These are phyloP conservation scores for Xylaria sp. DNA, from an alignment of 2,329 filamentous ascomycete genomes.

Conservation along the genomic window DNA sequence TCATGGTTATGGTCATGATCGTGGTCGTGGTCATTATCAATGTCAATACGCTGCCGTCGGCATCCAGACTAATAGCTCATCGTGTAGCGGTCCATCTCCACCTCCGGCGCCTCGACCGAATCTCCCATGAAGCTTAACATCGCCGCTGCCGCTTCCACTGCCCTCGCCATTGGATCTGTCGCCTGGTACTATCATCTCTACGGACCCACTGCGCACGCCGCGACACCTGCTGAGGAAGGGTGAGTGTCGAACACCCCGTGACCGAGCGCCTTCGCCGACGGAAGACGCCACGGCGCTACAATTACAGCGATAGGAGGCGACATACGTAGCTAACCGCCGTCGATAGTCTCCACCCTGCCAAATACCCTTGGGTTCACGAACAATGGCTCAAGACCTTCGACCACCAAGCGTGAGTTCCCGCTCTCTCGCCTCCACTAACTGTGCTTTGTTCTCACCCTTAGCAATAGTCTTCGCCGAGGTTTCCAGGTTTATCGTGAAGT, in stretches of 20 bases:
- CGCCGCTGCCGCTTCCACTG: constrained; percentile 86
- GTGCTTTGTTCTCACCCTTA: constrained; percentile 21
- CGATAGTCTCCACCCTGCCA: constrained; percentile 84
- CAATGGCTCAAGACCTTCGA: constrained; percentile 97
- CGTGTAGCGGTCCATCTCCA: constrained; percentile 72
- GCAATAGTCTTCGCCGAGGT: constrained; percentile 87
- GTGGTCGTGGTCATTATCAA: too few species aligned
- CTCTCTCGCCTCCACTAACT: not conserved
- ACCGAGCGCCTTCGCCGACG: not conserved
- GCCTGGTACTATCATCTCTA: constrained; percentile 99
- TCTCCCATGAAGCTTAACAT: constrained; percentile 86
- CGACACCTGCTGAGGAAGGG: constrained; percentile 97
- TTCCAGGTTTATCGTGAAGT: constrained; percentile 99
- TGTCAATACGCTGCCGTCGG: constrained; percentile 15
- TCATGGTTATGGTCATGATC: not conserved
- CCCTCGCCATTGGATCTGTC: constrained; percentile 86
- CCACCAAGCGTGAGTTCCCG: constrained; percentile 84
- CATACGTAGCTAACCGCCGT: constrained; percentile 36
- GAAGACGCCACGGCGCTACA: not conserved
- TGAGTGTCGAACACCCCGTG: constrained; percentile 67
- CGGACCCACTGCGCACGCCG: constrained; percentile 85
- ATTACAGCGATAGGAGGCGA: constrained; percentile 24
- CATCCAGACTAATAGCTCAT: constrained; percentile 32
- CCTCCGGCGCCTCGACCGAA: constrained; percentile 76
- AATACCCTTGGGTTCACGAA: constrained; percentile 95